Evolutionary conservation across 768 basidiomycete species (phyloP).

Genomic region (Daedalea quercina): DNA sequence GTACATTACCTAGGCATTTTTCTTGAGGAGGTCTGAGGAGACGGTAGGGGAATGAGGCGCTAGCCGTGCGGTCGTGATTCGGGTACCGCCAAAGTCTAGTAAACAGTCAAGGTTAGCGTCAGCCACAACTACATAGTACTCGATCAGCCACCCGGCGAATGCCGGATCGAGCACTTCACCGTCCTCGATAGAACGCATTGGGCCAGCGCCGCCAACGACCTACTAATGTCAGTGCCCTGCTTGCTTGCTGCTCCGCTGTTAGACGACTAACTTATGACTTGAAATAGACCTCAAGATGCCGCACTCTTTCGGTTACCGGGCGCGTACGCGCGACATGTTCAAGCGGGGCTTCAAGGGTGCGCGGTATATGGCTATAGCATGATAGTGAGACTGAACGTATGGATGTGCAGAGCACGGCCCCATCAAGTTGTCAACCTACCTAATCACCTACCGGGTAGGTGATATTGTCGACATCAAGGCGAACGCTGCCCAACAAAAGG

Average conservation of each 20-base stretch:
- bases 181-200: slow-evolving; percentile 40
- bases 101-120: slow-evolving; percentile 27
- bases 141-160: slow-evolving; percentile 58
- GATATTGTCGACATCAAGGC: slow-evolving; percentile 99
- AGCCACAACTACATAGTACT: slow-evolving; percentile 62
- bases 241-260: slow-evolving; percentile 12
- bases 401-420: slow-evolving; percentile 73
- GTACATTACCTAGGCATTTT: slow-evolving; percentile 78
- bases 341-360: slow-evolving; percentile 96
- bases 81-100: slow-evolving; percentile 27
- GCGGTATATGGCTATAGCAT: slow-evolving; percentile 19
- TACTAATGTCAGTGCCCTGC: slow-evolving; percentile 34
- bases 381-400: slow-evolving; percentile 4
- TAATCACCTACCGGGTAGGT: slow-evolving; percentile 89
- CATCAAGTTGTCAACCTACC: slow-evolving; percentile 87
- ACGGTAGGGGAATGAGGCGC: slow-evolving; percentile 20
- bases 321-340: slow-evolving; percentile 99
- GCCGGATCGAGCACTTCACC: slow-evolving; percentile 32
- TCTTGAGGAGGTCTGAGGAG: slow-evolving; percentile 46
- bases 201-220: slow-evolving; percentile 42
- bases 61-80: slow-evolving; percentile 14
- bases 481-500: slow-evolving; percentile 98
- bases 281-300: slow-evolving; percentile 78
- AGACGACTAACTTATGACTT: slow-evolving; percentile 8
- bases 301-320: slow-evolving; percentile 99